Base-by-base conservation (phyloP, 768 basidiomycete genomes). In the Grammothele lineata region DNA sequence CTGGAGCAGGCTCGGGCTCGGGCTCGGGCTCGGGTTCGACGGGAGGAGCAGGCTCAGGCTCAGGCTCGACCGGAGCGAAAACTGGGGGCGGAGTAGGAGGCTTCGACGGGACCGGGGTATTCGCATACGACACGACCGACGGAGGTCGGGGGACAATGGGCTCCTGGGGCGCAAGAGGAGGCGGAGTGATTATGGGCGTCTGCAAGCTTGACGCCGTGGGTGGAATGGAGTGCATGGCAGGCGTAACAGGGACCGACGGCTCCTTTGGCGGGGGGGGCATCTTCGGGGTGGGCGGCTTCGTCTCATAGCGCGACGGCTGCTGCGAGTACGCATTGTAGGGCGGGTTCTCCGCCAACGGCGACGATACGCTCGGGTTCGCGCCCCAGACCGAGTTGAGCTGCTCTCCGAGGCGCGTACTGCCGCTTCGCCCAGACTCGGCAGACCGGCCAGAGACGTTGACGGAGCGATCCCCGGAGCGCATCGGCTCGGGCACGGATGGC, bases 311-410 rank as follows among this genome's bases (percentile, higher is more conserved):
- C 17, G 46, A 53, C 8, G 38, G 30, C 14, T 34, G 41, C 2
- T 43, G 43, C n/a, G 51, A 39, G 22, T 44, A 48, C 26, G 43
- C 46, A 27, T 47, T 53, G 42, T 44, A 53, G 1, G 51, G 51
- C 33, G 51, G 51, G 34, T 48, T 43, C 38, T 53, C 51, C 35
- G 43, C 51, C 7, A 53, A 46, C 38, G 39, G 54, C 4, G 47
- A 48, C 22, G 40, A 42, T 17, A 49, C 52, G 36, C 27, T 37
- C 17, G 33, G 42, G 6, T 23, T 35, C 1, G 55, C 18, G 21
- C 78, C 80, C 77, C 80, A 80, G 5, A 78, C 66, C 0, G 76
- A 69, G 18, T 58, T 69, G 36, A 78, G 70, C 4, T 71, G 56
- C 1, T 78, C 67, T 1, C 58, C 71, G 18, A 78, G 67, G 43